Evolutionary conservation across 2,329 filamentous ascomycete genomes (phyloP).

Genomic region (Sclerotinia subarctica): DNA sequence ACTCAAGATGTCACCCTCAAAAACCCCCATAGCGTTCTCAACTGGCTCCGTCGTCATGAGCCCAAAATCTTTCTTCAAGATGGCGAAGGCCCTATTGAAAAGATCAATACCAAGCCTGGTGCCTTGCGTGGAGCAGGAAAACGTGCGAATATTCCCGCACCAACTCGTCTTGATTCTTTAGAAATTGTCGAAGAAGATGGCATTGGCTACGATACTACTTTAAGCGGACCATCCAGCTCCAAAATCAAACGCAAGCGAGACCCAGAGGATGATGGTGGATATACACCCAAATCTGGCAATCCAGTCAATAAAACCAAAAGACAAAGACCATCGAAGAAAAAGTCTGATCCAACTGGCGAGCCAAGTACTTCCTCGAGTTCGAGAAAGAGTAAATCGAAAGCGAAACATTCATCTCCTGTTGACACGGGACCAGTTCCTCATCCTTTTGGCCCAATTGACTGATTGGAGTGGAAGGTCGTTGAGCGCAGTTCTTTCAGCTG

Average conservation of each 20-base stretch:
- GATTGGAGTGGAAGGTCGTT: background rate
- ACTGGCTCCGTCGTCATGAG: conserved; percentile 85
- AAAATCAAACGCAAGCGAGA: conserved; percentile 44
- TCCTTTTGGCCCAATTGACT: conserved; percentile 20
- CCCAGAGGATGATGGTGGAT: conserved; percentile 55
- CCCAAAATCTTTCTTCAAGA: conserved; percentile 78
- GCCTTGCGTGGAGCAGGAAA: conserved; percentile 39
- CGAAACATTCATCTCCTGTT: conserved; percentile 12
- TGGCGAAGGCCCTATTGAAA: conserved; percentile 41
- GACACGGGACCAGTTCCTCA: conserved; percentile 5
- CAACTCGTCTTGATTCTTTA: conserved; percentile 35
- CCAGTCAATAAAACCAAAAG: conserved; percentile 34
- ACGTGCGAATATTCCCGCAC: conserved; percentile 37
- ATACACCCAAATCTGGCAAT: conserved; percentile 54
- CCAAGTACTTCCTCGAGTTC: conserved; percentile 5
- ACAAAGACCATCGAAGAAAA: conserved; percentile 33
- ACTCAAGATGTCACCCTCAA: conserved; percentile 54
- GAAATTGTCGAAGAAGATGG: conserved; percentile 41
- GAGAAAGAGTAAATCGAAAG: conserved; percentile 19
- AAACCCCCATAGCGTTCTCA: conserved; percentile 91
- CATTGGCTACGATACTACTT: conserved; percentile 36
- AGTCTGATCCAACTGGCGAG: conserved; percentile 17
- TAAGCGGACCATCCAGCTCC: conserved; percentile 26
- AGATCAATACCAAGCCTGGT: conserved; percentile 42
- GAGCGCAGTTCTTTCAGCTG: background rate